Conservation (phyloP, 2,329 filamentous ascomycete genomes). For the Calonectria pseudoreteaudii region DNA sequence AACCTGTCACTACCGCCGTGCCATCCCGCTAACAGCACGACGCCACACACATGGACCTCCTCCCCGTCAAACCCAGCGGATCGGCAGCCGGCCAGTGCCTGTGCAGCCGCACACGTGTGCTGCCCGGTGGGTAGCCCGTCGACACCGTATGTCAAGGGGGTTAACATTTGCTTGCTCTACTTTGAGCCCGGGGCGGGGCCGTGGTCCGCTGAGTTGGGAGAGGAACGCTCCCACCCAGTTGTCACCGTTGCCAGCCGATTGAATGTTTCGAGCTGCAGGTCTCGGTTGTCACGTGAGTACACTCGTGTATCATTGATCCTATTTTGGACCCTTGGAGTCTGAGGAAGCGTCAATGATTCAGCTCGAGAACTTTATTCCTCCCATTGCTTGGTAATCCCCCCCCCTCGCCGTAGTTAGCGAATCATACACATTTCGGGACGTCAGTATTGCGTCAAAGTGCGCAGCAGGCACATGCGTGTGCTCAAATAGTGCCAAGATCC, state of each 20-base stretch:
- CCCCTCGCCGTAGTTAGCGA: neutral
- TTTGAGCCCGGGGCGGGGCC: neutral
- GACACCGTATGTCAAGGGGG: slow-evolving; percentile 3
- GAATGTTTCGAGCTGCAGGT: slow-evolving; percentile 16
- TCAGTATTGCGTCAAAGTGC: neutral
- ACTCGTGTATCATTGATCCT: neutral
- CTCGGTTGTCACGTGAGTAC: slow-evolving; percentile 17
- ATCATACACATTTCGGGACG: neutral
- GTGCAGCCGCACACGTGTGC: slow-evolving; percentile 1
- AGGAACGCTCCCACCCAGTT: neutral
- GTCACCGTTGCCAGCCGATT: slow-evolving; percentile 1
- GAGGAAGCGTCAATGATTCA: neutral
- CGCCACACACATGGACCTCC: slow-evolving; percentile 12
- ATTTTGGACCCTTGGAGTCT: neutral
- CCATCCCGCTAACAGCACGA: slow-evolving; percentile 15
- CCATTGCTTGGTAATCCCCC: neutral
- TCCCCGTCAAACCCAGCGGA: slow-evolving; percentile 10
- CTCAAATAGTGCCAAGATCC: neutral
- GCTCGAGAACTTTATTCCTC: neutral
- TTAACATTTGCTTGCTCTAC: neutral
- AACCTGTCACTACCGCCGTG: neutral
- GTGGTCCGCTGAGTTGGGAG: neutral
- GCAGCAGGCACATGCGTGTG: neutral
- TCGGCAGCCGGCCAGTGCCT: slow-evolving; percentile 9
- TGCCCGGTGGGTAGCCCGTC: neutral